Base-by-base conservation (phyloP, 2,329 filamentous ascomycete genomes). In the Neofusicoccum kwambonambiense region DNA sequence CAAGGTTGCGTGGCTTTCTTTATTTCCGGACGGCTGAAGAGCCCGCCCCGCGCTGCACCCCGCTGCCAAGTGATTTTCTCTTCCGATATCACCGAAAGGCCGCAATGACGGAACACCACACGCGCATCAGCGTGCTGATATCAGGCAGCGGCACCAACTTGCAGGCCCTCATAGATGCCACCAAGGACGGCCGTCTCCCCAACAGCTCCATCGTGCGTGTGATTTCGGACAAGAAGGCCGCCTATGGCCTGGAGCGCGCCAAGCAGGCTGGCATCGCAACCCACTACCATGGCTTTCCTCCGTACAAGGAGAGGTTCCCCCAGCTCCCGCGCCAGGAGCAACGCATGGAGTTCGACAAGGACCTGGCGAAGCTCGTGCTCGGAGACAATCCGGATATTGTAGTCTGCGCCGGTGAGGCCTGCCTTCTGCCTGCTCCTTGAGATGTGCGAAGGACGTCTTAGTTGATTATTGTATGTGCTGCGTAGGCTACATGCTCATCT, bases 401-500 rank as follows among this genome's bases (percentile, higher is more conserved):
- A 56, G 89, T 95, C 8, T 90, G 93, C 69, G 89, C 76, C 0
- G 63, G 63, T 64, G 34, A 58, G 54, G 15, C n/a, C 12, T 49
- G 34, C 56, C 34, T 19, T 57, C 7, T 31, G n/a, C n/a, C 52
- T n/a, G 39, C 39, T 22, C 49, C 4, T 35, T 2, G 35, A 34
- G 35, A 34, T 22, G 3, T 31, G 7, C 41, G 19, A 6, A 13
- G 13, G 22, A 22, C 54, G 47, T 17, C 12, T 15, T 52, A 27
- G 34, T 54, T 45, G 34, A 64, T 51, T 13, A 5, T 4, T 42
- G 5, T 91, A 22, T 3, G 3, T 15, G 8, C 17, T 27, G 13
- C 19, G 39, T 34, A 62, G 92, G 93, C 2, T 96, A 91, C 85
- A 96, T 96, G 92, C 89, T 95, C 75, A 89, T 96, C 65, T 85